phyloP scores from a whole-genome alignment of 345 rosid species.

The Cochlearia excelsa region DNA sequence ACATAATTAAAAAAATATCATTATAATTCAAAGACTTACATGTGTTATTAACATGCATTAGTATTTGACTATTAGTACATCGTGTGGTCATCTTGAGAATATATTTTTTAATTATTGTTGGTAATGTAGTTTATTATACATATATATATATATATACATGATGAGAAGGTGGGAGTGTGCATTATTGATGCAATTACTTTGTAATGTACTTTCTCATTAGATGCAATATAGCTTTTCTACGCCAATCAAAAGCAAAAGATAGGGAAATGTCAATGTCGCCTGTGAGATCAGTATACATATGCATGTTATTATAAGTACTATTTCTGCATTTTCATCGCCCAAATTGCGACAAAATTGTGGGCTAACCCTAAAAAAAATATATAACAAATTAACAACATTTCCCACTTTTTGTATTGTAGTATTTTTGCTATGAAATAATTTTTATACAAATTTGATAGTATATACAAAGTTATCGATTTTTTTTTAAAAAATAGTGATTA shows the following conservation, averaged over 20 bases:
- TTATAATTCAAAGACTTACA: too few species aligned
- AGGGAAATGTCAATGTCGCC: conserved; percentile 45
- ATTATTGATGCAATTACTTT: conserved; percentile 19
- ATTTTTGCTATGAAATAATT: too few species aligned
- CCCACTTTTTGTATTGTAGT: conserved; percentile 4
- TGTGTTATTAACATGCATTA: not conserved
- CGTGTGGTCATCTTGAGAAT: too few species aligned
- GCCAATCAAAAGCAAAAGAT: conserved; percentile 21
- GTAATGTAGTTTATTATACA: too few species aligned
- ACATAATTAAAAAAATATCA: too few species aligned
- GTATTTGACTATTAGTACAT: not conserved
- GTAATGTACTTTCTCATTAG: conserved; percentile 10
- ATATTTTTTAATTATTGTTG: too few species aligned
- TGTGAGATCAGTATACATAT: conserved; percentile 36
- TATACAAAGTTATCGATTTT: too few species aligned
- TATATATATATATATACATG: not conserved
- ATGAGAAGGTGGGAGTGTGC: conserved; percentile 1
- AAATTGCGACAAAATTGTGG: conserved; percentile 37
- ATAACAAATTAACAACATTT: conserved; percentile 19
- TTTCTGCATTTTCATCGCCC: conserved; percentile 21
- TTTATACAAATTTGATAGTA: too few species aligned
- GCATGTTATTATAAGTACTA: conserved; percentile 21
- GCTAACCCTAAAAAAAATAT: conserved; percentile 30
- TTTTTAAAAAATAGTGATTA: too few species aligned
- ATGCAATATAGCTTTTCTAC: conserved; percentile 18